A percentile compares a stretch with the other conserved stretches of the same genome.
Conservation (phyloP, 2,329 filamentous ascomycete species). For the Claviceps paspali region DNA sequence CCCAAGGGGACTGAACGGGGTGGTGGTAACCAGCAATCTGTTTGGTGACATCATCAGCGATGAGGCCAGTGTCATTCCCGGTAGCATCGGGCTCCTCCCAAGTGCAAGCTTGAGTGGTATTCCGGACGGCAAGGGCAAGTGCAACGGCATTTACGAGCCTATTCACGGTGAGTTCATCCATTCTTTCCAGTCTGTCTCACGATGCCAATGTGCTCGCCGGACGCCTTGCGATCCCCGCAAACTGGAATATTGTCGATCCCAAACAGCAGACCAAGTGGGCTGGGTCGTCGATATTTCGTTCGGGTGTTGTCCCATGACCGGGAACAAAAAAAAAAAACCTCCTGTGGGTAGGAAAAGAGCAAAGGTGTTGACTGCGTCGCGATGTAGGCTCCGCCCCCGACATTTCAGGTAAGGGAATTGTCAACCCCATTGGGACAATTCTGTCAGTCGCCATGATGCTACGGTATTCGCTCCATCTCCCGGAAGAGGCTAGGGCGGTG, state of each 20-base stretch:
- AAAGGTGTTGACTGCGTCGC: background rate
- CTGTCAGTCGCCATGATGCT: conserved; percentile 93
- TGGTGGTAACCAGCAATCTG: conserved; percentile 75
- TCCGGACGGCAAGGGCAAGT: conserved; percentile 16
- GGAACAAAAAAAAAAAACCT: background rate
- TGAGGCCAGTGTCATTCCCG: conserved; percentile 56
- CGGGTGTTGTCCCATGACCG: background rate
- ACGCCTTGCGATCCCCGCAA: too few relatives aligned
- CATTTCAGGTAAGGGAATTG: conserved; percentile 52
- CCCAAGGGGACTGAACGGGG: conserved; percentile 71
- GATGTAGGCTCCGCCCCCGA: conserved; percentile 45
- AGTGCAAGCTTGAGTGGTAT: conserved; percentile 29
- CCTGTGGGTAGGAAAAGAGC: background rate
- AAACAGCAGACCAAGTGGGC: too few relatives aligned
- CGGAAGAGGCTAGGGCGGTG: conserved; percentile 60
- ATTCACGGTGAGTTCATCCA: conserved; percentile 40
- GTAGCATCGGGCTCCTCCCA: conserved; percentile 28
- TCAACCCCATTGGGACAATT: conserved; percentile 67
- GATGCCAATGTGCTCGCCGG: too few relatives aligned
- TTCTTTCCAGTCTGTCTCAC: too few relatives aligned
- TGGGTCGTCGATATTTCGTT: background rate
- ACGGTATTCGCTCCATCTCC: conserved; percentile 74
- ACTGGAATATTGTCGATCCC: background rate
- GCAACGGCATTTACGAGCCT: conserved; percentile 62
- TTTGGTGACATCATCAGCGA: conserved; percentile 95